Percentiles rank a stretch among this genome's conserved stretches.
Conservation (phyloP, 2,329 filamentous ascomycete species). For the Aspergillus texensis region DNA sequence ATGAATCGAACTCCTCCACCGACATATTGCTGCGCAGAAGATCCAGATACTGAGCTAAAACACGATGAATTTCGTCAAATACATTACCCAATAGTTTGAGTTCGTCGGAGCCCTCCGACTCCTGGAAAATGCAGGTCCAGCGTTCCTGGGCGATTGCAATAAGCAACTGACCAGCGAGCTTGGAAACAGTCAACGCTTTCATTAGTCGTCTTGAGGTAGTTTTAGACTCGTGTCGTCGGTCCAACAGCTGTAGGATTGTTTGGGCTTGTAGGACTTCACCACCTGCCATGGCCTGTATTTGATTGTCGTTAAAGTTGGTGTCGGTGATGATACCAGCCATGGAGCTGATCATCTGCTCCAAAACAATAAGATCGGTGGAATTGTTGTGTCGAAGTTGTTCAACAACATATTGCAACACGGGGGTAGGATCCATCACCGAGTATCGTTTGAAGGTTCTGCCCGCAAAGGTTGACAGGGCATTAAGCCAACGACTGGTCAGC, state of each 20-base stretch:
- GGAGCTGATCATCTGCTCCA: slow-evolving; percentile 84
- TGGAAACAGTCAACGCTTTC: slow-evolving; percentile 74
- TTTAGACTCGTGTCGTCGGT: slow-evolving; percentile 76
- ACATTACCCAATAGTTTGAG: slow-evolving; percentile 88
- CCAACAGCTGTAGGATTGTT: slow-evolving; percentile 77
- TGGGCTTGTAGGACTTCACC: slow-evolving; percentile 78
- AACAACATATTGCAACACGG: slow-evolving; percentile 86
- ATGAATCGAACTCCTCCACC: slow-evolving; percentile 72
- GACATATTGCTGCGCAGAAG: slow-evolving; percentile 79
- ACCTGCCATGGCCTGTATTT: slow-evolving; percentile 85
- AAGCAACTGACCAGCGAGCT: slow-evolving; percentile 79
- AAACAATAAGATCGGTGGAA: slow-evolving; percentile 84
- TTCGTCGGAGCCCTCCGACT: slow-evolving; percentile 68
- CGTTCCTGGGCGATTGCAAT: slow-evolving; percentile 89
- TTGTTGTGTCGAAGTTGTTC: slow-evolving; percentile 81
- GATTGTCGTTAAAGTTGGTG: slow-evolving; percentile 82
- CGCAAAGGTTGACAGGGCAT: slow-evolving; percentile 86
- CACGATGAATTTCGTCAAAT: slow-evolving; percentile 85
- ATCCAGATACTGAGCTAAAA: slow-evolving; percentile 86
- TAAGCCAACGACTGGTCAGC: slow-evolving; percentile 88
- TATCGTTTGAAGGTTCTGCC: slow-evolving; percentile 89
- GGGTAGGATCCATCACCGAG: slow-evolving; percentile 77
- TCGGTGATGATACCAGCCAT: slow-evolving; percentile 94
- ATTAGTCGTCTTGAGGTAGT: slow-evolving; percentile 79
- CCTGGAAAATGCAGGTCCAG: slow-evolving; percentile 79